These are phyloP conservation scores for Globisporangium spiculum DNA, from an alignment of 352 stramenopile genomes.

Conservation along the genomic window DNA sequence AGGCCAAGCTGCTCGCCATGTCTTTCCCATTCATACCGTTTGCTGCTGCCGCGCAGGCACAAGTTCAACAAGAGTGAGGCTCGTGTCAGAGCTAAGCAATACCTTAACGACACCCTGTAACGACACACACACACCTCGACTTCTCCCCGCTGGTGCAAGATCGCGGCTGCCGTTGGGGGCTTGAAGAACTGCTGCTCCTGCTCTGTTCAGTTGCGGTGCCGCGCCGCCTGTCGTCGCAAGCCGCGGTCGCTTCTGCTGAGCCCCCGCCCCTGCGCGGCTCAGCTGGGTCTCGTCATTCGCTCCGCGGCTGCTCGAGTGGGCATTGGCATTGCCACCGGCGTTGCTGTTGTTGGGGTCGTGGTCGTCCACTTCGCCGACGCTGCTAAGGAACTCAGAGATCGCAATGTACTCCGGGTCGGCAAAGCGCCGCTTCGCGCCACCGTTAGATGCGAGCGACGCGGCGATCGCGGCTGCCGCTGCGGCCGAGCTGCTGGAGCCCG, in stretches of 20 bases:
- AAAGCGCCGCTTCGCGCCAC: conserved; percentile 24
- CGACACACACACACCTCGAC: not conserved
- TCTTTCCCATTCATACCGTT: not conserved
- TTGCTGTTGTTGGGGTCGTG: conserved; percentile 10
- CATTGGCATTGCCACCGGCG: not conserved
- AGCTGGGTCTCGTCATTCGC: not conserved
- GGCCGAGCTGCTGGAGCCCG: not conserved
- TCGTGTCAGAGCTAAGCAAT: not conserved
- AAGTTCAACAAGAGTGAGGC: not conserved
- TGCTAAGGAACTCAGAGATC: conserved; percentile 65
- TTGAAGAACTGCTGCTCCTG: not conserved
- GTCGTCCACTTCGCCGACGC: conserved; percentile 67
- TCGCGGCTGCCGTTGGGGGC: not conserved
- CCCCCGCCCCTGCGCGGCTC: not conserved
- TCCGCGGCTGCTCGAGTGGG: not conserved
- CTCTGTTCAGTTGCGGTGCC: not conserved
- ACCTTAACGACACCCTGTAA: not conserved
- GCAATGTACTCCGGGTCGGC: conserved; percentile 60
- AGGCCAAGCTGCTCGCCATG: not conserved
- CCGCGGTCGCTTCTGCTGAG: conserved; percentile 18
- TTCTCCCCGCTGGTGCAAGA: not conserved
- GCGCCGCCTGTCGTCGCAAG: not conserved
- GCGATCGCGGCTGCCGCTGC: conserved; percentile 15
- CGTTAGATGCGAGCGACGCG: conserved; percentile 8
- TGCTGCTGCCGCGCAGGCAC: not conserved